These are phyloP conservation scores for Silene uniflora DNA, from an alignment of 148 eudicot genomes.

Conservation along the genomic window DNA sequence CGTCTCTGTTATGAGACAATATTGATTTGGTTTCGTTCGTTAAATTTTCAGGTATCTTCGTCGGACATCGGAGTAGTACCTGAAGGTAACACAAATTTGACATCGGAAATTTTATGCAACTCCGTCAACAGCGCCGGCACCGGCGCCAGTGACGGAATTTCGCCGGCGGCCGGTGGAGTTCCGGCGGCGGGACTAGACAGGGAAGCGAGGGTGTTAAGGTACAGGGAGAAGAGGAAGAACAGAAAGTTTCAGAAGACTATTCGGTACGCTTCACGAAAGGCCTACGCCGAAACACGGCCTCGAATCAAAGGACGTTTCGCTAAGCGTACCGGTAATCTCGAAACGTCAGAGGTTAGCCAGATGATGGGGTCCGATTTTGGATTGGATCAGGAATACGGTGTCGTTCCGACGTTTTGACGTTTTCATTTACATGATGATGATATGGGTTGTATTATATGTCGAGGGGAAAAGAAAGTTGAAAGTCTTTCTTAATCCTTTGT, in stretches of 20 bases:
- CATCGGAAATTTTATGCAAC: slow-evolving; percentile 55
- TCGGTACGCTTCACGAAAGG: slow-evolving; percentile 87
- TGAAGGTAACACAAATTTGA: slow-evolving; percentile 44
- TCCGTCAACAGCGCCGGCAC: slow-evolving; percentile 21
- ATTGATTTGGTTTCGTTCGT: background rate
- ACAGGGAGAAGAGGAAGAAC: slow-evolving; percentile 90
- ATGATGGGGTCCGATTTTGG: slow-evolving; percentile 12
- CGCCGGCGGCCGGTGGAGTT: background rate
- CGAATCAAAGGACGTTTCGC: slow-evolving; percentile 91
- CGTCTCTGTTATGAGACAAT: background rate
- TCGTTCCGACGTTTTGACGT: slow-evolving; percentile 47
- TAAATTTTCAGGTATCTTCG: slow-evolving; percentile 56
- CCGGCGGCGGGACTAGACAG: slow-evolving; percentile 37
- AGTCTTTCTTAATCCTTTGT: slow-evolving; percentile 1
- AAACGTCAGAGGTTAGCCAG: slow-evolving; percentile 29
- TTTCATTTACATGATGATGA: no score
- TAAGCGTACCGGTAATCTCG: slow-evolving; percentile 44
- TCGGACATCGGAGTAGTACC: slow-evolving; percentile 91
- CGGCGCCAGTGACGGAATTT: slow-evolving; percentile 20
- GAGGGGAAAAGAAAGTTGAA: background rate
- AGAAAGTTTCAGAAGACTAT: slow-evolving; percentile 90
- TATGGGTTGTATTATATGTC: background rate
- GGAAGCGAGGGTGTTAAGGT: slow-evolving; percentile 84
- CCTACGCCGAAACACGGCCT: slow-evolving; percentile 88
- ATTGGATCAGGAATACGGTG: slow-evolving; percentile 42